These are phyloP conservation scores for Talaromyces sp. DNA, from an alignment of 2,329 filamentous ascomycete species.

Conservation along the genomic window DNA sequence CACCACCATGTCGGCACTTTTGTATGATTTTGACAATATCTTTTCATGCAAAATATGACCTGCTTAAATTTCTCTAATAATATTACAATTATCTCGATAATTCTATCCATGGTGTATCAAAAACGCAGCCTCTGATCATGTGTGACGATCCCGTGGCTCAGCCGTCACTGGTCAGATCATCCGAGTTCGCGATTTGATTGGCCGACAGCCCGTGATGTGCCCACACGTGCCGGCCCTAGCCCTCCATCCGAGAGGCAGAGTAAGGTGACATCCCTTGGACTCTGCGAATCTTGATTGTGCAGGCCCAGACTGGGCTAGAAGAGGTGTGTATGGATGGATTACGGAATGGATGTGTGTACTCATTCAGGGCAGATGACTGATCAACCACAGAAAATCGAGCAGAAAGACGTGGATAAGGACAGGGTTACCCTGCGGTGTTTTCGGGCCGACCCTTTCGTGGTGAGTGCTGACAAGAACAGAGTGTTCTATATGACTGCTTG, in stretches of 20 bases:
- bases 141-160: conserved; percentile 42
- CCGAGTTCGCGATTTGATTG: conserved; percentile 25
- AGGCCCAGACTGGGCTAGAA: conserved; percentile 7
- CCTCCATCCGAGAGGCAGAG: conserved; percentile 19
- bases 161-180: conserved; percentile 18
- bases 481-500: background rate
- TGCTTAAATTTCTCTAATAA: background rate
- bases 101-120: background rate
- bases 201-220: conserved; percentile 22
- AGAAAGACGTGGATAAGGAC: background rate
- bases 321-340: background rate
- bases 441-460: background rate
- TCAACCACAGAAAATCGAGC: background rate
- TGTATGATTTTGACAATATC: background rate
- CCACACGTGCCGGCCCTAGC: conserved; percentile 23
- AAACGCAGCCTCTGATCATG: conserved; percentile 31
- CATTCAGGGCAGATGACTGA: conserved; percentile 3
- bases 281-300: conserved; percentile 7
- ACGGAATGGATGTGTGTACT: background rate
- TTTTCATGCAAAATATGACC: background rate
- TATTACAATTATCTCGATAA: background rate
- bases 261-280: conserved; percentile 12
- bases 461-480: background rate
- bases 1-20: background rate
- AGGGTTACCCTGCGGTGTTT: background rate